Percentiles rank a stretch among this genome's conserved stretches.
phyloP scores from a whole-genome alignment of 1,284 basidiomycete genomes.

The Hortiboletus rubellus region DNA sequence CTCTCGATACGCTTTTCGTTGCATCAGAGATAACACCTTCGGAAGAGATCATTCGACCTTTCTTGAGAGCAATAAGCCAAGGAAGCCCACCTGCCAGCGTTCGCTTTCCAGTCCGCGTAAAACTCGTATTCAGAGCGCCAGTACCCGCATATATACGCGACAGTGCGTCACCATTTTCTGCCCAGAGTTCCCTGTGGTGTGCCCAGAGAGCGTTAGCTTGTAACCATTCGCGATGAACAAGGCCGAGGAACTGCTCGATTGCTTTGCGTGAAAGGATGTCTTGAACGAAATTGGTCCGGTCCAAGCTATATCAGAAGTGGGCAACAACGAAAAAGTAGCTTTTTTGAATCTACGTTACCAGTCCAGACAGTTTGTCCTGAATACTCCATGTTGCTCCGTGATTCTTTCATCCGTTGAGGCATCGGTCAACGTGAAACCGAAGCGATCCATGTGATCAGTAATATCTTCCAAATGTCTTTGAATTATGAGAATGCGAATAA shows the following conservation, averaged over 20 bases:
- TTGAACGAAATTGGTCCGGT: conserved; percentile 98
- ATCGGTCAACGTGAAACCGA: conserved; percentile 86
- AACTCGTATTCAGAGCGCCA: conserved; percentile 94
- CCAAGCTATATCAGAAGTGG: conserved; percentile 57
- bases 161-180: conserved; percentile 90
- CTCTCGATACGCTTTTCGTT: conserved; percentile 92
- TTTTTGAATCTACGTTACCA: conserved; percentile 55
- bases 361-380: conserved; percentile 95
- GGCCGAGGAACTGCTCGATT: conserved; percentile 71
- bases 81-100: conserved; percentile 71
- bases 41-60: conserved; percentile 7
- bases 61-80: neutral
- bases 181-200: conserved; percentile 93
- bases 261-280: conserved; percentile 84
- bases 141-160: conserved; percentile 96
- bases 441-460: conserved; percentile 68
- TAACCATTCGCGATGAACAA: conserved; percentile 75
- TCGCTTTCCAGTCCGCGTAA: conserved; percentile 91
- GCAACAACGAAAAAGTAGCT: neutral
- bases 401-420: conserved; percentile 64
- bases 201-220: conserved; percentile 74
- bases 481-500: conserved; percentile 12
- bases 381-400: conserved; percentile 85
- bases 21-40: conserved; percentile 89
- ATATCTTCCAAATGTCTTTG: conserved; percentile 62